Percentiles rank a stretch among this genome's conserved stretches.
These are phyloP conservation scores for Stephanodiscus triporus DNA, from an alignment of 108 stramenopile genomes.

Conservation along the genomic window DNA sequence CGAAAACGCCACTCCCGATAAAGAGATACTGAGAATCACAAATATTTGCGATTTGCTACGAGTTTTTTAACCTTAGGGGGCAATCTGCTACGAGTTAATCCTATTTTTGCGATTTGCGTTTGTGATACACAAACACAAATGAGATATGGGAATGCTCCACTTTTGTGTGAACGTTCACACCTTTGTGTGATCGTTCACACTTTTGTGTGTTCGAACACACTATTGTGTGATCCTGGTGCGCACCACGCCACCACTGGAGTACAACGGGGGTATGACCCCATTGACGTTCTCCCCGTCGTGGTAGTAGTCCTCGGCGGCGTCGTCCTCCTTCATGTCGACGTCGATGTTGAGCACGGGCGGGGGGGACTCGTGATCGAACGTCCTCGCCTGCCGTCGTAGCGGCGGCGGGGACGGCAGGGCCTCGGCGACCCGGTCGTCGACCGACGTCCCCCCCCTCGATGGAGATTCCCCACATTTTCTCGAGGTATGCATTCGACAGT, in stretches of 20 bases:
- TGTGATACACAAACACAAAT: too few species aligned
- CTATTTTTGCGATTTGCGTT: too few species aligned
- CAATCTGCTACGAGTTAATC: too few species aligned
- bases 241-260: background rate
- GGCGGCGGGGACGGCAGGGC: background rate
- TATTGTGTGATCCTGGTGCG: too few species aligned
- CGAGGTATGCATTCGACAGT: constrained; percentile 25
- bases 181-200: too few species aligned
- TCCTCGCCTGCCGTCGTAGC: background rate
- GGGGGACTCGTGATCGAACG: constrained; percentile 9
- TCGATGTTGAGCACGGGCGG: constrained; percentile 16
- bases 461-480: constrained; percentile 20
- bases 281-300: background rate
- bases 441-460: constrained; percentile 13
- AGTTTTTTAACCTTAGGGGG: too few species aligned
- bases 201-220: too few species aligned
- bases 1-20: too few species aligned
- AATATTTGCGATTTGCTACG: too few species aligned
- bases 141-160: too few species aligned
- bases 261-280: background rate
- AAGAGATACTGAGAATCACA: too few species aligned
- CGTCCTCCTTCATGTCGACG: constrained; percentile 7
- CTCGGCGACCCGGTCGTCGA: background rate
- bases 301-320: background rate
- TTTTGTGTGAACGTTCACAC: too few species aligned